Percentiles rank a stretch among this genome's conserved stretches.
phyloP scores from a whole-genome alignment of 2,329 filamentous ascomycete genomes.

The Cryoendolithus antarcticus region DNA sequence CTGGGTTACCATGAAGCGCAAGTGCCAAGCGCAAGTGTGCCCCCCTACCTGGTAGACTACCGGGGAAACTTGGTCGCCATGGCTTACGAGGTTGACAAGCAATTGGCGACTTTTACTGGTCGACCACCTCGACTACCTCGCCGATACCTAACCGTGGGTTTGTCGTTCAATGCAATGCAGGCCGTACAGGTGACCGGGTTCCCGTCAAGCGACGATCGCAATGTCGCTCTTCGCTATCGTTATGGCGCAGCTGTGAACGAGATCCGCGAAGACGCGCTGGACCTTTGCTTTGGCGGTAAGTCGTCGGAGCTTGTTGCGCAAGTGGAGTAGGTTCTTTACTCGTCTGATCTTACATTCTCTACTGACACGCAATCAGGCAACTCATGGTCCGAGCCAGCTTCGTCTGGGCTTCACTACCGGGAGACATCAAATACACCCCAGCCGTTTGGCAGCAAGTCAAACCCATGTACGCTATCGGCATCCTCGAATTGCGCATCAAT shows the following conservation, averaged over 20 bases:
- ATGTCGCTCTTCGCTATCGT: no score
- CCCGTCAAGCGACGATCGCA: neutral
- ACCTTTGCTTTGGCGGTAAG: no score
- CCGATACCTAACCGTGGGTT: neutral
- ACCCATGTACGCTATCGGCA: neutral
- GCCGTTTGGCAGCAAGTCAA: no score
- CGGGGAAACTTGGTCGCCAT: constrained; percentile 1
- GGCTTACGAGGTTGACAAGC: constrained; percentile 4
- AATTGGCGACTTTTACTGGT: constrained; percentile 3
- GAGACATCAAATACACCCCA: neutral
- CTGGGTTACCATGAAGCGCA: constrained; percentile 3
- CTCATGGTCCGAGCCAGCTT: no score
- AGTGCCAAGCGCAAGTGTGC: neutral
- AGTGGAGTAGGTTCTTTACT: no score
- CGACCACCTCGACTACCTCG: constrained; percentile 5
- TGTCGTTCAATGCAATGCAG: constrained; percentile 3
- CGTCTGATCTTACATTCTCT: no score
- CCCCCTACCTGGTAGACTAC: constrained; percentile 3
- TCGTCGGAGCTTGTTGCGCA: no score
- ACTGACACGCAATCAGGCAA: no score
- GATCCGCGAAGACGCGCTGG: no score
- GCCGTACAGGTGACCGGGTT: neutral
- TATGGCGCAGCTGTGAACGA: no score
- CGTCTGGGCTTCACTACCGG: neutral
- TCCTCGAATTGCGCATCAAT: neutral